Evolutionary conservation across 176 grass and related monocot genomes (phyloP).

Genomic region (Cocos nucifera): DNA sequence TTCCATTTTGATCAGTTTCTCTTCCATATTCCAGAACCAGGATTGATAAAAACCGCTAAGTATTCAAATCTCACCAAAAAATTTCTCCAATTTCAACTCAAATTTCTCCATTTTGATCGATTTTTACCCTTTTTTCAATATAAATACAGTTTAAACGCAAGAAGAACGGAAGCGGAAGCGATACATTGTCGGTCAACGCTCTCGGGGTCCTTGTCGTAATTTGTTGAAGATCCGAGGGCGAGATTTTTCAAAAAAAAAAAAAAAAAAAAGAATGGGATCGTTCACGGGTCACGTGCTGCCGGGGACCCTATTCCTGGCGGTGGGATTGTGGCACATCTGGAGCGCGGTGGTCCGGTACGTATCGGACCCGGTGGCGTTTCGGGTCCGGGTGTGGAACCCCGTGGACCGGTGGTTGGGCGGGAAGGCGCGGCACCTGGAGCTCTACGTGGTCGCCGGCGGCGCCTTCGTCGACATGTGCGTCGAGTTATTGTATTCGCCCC

Average conservation of each 20-base stretch:
- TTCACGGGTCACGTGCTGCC: constrained; percentile 85
- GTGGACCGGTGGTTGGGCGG: constrained; percentile 13
- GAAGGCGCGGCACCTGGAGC: constrained; percentile 38
- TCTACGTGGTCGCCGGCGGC: constrained; percentile 64
- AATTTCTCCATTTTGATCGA: too few species aligned
- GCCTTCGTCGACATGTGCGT: constrained; percentile 86
- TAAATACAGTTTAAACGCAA: too few species aligned
- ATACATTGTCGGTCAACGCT: too few species aligned
- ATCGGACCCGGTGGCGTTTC: constrained; percentile 36
- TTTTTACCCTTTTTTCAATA: too few species aligned
- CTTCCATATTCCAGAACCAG: too few species aligned
- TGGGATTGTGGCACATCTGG: constrained; percentile 74
- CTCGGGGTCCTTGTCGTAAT: neutral
- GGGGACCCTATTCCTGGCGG: constrained; percentile 63
- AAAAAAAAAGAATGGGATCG: constrained; percentile 41
- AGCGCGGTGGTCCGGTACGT: constrained; percentile 36
- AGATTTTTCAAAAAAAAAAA: neutral
- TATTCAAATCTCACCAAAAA: too few species aligned
- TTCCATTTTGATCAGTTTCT: too few species aligned
- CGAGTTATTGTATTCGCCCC: constrained; percentile 86
- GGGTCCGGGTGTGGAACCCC: constrained; percentile 59
- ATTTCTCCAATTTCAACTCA: too few species aligned
- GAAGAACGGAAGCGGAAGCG: too few species aligned
- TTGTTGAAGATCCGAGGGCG: neutral
- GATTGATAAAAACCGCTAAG: too few species aligned